phyloP scores from a whole-genome alignment of 164 flowering plant species.

The Paratinospora sagittata region DNA sequence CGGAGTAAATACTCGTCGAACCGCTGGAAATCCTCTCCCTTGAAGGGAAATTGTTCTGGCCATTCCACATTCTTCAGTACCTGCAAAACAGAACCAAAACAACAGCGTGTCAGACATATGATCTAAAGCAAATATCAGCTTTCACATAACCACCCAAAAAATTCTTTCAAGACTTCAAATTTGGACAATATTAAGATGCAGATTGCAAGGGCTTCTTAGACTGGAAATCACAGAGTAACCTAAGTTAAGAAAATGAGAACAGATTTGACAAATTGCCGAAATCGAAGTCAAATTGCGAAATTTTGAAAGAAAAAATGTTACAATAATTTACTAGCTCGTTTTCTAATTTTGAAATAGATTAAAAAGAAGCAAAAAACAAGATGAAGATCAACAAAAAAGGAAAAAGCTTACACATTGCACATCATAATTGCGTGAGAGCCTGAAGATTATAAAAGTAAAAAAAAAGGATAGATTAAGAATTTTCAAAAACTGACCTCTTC shows the following conservation, averaged over 20 bases:
- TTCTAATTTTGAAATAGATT: too few species aligned
- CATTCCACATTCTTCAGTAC: slow-evolving; percentile 76
- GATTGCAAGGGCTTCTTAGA: not conserved
- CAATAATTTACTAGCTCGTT: too few species aligned
- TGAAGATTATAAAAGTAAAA: not conserved
- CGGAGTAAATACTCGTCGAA: slow-evolving; percentile 64
- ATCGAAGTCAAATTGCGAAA: too few species aligned
- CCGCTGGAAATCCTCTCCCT: slow-evolving; percentile 82
- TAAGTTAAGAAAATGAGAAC: too few species aligned
- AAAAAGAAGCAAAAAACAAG: too few species aligned
- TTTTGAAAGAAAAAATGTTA: too few species aligned
- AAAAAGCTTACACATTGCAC: too few species aligned
- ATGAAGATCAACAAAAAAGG: too few species aligned
- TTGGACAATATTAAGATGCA: not conserved
- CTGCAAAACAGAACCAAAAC: slow-evolving; percentile 23
- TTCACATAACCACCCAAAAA: not conserved
- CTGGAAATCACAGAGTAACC: not conserved
- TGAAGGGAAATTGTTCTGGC: slow-evolving; percentile 88
- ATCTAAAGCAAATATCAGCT: not conserved
- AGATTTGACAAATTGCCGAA: too few species aligned
- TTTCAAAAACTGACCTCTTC: slow-evolving; percentile 41
- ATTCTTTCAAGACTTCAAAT: not conserved
- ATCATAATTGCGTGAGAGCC: too few species aligned
- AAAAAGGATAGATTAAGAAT: not conserved
- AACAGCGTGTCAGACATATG: not conserved